Base-by-base conservation (phyloP, 805 yeast species). In the Starmera pachycereana region DNA sequence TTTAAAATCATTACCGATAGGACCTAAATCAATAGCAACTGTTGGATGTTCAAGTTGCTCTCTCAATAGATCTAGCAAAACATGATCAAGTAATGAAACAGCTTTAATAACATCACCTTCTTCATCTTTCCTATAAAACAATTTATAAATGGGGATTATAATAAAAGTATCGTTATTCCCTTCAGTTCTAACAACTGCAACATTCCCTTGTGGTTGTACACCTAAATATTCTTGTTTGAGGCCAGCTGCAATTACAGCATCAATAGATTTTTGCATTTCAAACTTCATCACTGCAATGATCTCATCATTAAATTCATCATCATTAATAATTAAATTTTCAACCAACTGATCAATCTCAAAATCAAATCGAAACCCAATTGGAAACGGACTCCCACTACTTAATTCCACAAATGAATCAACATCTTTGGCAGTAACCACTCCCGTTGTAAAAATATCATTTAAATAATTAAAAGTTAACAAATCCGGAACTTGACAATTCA, bases 81-180 rank as follows among this genome's bases (percentile, higher is more conserved):
- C 27, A 22, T 22, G 27, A 22, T 22, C 27, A 22, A 22, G 27
- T 22, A 22, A 22, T 6, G 27, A 6, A 22, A 22, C 9, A 22
- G 27, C 27, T 22, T 22, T 22, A 6, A 7, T 8, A 22, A 8
- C 9, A 22, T 22, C 27, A 22, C 6, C 4, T 8, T 22, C 27
- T 22, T 22, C 6, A 22, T 8, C 27, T 22, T 22, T 22, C 27
- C 9, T 8, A 22, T 22, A 5, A 22, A 22, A 8, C 7, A 22
- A 22, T 8, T 39, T 62, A 22, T 22, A 18, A n/a, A 28, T 27
- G 5, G 16, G 35, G 12, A 72, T 43, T 10, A 70, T 56, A 11
- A 69, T 48, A 50, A 72, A 73, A 1, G 77, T 69, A 44, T 73
- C 76, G 16, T 53, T 48, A 52, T 73, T 73, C 2, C 78, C 78